Conservation (phyloP, 306 rosid species). For the Hippophae rhamnoides region DNA sequence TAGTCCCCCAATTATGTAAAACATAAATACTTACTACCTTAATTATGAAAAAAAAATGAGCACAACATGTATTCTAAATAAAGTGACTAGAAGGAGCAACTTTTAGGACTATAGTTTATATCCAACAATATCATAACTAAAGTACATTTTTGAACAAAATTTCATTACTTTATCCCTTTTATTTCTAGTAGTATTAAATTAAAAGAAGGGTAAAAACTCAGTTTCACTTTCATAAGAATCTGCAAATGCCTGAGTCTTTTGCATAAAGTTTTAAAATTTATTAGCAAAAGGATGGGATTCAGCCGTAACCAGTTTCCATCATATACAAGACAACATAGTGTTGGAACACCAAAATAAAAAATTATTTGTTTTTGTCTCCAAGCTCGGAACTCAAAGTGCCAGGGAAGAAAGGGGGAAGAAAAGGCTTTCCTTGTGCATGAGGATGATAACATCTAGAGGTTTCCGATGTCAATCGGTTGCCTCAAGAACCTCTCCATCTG, state of each 20-base stretch:
- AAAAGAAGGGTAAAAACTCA: no score
- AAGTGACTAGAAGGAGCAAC: no score
- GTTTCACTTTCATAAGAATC: no score
- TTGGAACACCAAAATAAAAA: constrained; percentile 26
- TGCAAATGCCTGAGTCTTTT: background rate
- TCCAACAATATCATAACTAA: no score
- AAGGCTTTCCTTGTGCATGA: constrained; percentile 13
- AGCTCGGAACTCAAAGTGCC: constrained; percentile 9
- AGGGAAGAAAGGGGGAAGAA: constrained; percentile 14
- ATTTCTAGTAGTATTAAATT: no score
- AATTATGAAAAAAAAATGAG: no score
- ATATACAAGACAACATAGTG: constrained; percentile 13
- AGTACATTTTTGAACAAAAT: no score
- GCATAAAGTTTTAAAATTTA: constrained; percentile 36
- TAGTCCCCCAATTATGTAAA: no score
- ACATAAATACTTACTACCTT: no score
- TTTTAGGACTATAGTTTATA: no score
- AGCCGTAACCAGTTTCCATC: constrained; percentile 25
- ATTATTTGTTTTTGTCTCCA: constrained; percentile 11
- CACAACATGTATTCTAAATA: no score
- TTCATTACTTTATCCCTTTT: no score
- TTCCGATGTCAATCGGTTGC: constrained; percentile 42
- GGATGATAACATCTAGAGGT: constrained; percentile 35
- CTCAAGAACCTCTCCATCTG: constrained; percentile 94
- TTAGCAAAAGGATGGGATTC: constrained; percentile 50